Evolutionary conservation across 2,329 filamentous ascomycete species (phyloP).

Genomic region (Ceratocystis ficicola): DNA sequence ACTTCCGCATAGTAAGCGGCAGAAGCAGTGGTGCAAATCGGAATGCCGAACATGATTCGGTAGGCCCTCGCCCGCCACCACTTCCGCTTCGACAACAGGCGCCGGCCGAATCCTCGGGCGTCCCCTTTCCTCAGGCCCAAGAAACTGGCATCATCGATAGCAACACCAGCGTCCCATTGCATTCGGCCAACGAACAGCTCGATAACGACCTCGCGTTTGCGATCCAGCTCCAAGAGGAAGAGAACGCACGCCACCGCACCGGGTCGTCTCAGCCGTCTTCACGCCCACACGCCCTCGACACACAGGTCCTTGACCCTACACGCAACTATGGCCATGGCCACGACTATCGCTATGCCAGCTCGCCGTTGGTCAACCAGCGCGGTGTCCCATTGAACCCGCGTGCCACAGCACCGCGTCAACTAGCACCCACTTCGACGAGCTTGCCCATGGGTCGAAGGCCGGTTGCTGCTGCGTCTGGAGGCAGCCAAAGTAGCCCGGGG

Average conservation of each 20-base stretch:
- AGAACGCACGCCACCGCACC: conserved; percentile 62
- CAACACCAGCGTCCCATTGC: conserved; percentile 30
- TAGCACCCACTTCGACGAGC: not conserved
- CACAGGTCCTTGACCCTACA: conserved; percentile 28
- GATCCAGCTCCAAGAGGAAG: conserved; percentile 86
- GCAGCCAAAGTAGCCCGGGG: not conserved
- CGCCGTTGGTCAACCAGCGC: conserved; percentile 16
- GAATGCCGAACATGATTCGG: not conserved
- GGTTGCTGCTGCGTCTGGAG: not conserved
- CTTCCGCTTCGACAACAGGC: not conserved
- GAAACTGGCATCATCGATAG: conserved; percentile 6
- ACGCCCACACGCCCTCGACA: conserved; percentile 24
- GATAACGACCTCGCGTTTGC: conserved; percentile 81
- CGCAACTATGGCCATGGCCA: not conserved
- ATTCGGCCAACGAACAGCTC: conserved; percentile 57
- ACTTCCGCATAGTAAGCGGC: conserved; percentile 63
- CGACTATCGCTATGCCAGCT: not conserved
- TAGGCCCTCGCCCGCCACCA: too few species aligned
- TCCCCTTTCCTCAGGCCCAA: not conserved
- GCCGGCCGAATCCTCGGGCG: not conserved
- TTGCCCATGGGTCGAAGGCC: not conserved
- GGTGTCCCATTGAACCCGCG: conserved; percentile 15
- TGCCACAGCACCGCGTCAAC: not conserved
- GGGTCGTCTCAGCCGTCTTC: conserved; percentile 39
- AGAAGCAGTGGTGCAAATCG: not conserved